Conservation (phyloP, 805 yeast species). For the Candida dendrica region DNA sequence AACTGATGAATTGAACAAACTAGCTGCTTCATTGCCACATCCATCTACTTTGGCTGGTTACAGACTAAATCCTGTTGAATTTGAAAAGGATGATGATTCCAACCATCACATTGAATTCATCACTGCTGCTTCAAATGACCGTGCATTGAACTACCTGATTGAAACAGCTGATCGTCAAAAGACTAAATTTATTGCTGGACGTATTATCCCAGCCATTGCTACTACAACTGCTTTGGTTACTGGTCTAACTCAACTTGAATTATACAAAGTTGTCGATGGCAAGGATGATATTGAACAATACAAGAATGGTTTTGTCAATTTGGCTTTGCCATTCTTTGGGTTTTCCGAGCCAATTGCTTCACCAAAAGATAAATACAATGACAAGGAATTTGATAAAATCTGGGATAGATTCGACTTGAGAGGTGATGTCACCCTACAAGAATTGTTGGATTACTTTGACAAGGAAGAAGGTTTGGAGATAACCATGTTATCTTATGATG, state of each 20-base stretch:
- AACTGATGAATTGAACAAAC: conserved; percentile 53
- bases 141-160: conserved; percentile 87
- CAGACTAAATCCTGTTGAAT: conserved; percentile 82
- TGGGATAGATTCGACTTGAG: conserved; percentile 91
- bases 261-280: conserved; percentile 80
- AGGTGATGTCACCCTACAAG: conserved; percentile 70
- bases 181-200: conserved; percentile 96
- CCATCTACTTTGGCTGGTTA: conserved; percentile 87
- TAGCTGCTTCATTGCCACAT: conserved; percentile 78
- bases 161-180: conserved; percentile 83
- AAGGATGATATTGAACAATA: conserved; percentile 73
- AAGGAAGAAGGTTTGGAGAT: conserved; percentile 79
- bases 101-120: conserved; percentile 96
- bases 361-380: conserved; percentile 73
- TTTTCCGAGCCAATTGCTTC: conserved; percentile 94
- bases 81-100: conserved; percentile 96
- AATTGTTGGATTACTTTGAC: conserved; percentile 68
- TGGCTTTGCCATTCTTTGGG: conserved; percentile 94
- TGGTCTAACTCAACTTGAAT: conserved; percentile 87
- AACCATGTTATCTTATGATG: conserved; percentile 88
- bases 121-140: conserved; percentile 89
- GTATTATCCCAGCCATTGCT: conserved; percentile 98
- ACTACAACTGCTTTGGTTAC: conserved; percentile 98
- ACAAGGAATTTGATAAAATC: conserved; percentile 72
- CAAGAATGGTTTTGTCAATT: conserved; percentile 86